Evolutionary conservation across 1,284 basidiomycete genomes (phyloP).

Genomic region (Sporisorium iseilematis-ciliati): DNA sequence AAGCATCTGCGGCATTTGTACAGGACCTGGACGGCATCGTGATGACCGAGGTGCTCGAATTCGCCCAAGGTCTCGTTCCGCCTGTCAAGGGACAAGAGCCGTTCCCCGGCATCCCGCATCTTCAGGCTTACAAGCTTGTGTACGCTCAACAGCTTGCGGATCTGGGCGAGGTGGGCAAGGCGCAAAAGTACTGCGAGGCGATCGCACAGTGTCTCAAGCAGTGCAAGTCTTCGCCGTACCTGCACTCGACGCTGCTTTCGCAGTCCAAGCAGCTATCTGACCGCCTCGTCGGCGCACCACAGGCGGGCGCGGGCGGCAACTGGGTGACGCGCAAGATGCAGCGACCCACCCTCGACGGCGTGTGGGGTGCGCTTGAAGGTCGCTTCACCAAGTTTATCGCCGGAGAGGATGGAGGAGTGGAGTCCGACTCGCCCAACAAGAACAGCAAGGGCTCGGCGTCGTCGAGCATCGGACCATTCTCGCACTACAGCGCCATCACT

Average conservation of each 20-base stretch:
- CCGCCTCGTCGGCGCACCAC: slow-evolving; percentile 81
- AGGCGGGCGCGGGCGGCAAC: slow-evolving; percentile 64
- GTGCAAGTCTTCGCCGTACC: slow-evolving; percentile 78
- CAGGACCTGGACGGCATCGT: slow-evolving; percentile 84
- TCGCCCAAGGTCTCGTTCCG: slow-evolving; percentile 82
- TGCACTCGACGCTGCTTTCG: slow-evolving; percentile 78
- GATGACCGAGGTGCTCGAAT: slow-evolving; percentile 92
- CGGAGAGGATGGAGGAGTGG: slow-evolving; percentile 70
- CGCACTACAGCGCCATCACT: slow-evolving; percentile 93
- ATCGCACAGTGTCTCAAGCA: slow-evolving; percentile 78
- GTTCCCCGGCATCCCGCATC: slow-evolving; percentile 83
- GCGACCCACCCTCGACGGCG: slow-evolving; percentile 89
- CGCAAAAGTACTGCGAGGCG: slow-evolving; percentile 84
- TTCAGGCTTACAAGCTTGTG: slow-evolving; percentile 89
- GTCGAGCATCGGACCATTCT: slow-evolving; percentile 80
- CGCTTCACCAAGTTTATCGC: slow-evolving; percentile 95
- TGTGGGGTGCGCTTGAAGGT: slow-evolving; percentile 94
- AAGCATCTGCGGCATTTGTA: slow-evolving; percentile 74
- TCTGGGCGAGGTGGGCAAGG: slow-evolving; percentile 65
- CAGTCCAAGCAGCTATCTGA: slow-evolving; percentile 85
- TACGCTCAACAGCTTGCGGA: slow-evolving; percentile 81
- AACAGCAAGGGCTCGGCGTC: slow-evolving; percentile 54
- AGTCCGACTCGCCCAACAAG: slow-evolving; percentile 70
- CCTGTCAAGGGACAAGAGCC: slow-evolving; percentile 85
- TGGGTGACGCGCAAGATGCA: slow-evolving; percentile 77